These are phyloP conservation scores for Entomortierella lignicola DNA, from an alignment of 192 early-diverging fungal species.

Conservation along the genomic window DNA sequence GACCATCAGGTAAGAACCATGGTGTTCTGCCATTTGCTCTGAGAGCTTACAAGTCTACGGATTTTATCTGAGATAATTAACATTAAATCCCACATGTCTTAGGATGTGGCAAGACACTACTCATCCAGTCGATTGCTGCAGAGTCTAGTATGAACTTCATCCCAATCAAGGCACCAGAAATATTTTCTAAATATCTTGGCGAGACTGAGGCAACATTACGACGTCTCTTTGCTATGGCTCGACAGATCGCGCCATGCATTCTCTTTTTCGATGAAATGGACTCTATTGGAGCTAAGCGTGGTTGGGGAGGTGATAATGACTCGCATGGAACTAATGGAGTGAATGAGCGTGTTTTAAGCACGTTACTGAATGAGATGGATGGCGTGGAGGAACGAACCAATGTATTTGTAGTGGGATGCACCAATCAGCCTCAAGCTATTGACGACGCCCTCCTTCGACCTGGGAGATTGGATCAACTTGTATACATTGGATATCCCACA, in stretches of 20 bases:
- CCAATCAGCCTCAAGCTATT: conserved; percentile 87
- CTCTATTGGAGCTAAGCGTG: conserved; percentile 86
- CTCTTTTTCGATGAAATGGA: conserved; percentile 97
- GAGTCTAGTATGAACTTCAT: conserved; percentile 88
- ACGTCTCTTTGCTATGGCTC: conserved; percentile 85
- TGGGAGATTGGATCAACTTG: conserved; percentile 88
- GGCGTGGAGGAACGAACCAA: conserved; percentile 87
- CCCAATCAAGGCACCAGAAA: conserved; percentile 82
- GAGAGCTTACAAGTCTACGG: no score
- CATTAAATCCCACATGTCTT: conserved; percentile 2
- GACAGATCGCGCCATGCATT: conserved; percentile 88
- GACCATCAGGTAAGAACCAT: conserved; percentile 86
- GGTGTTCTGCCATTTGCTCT: no score
- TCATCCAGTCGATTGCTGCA: conserved; percentile 83
- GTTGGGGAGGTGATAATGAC: conserved; percentile 59
- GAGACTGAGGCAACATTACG: conserved; percentile 89
- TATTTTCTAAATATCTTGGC: conserved; percentile 97
- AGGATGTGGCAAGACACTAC: conserved; percentile 92
- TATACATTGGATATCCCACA: conserved; percentile 76
- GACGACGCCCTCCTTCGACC: conserved; percentile 87
- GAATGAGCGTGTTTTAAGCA: conserved; percentile 90
- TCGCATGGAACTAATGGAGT: conserved; percentile 78
- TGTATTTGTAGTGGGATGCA: conserved; percentile 93
- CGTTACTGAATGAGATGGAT: conserved; percentile 98
- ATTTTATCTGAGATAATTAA: not conserved